Evolutionary conservation across 352 stramenopile species (phyloP).

Genomic region (Phytopythium cucurbitacearum): DNA sequence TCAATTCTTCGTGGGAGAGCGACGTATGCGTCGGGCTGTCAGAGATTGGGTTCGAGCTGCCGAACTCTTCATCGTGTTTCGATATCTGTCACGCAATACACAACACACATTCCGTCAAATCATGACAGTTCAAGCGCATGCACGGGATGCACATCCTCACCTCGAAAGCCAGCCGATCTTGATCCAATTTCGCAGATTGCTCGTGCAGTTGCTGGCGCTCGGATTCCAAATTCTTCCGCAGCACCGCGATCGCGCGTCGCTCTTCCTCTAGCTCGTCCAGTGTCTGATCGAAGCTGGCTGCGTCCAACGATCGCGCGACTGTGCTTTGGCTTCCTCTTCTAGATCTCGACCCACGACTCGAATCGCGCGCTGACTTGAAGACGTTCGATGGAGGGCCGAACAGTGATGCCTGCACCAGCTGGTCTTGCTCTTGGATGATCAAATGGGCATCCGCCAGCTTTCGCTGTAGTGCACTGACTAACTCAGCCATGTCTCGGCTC

Average conservation of each 20-base stretch:
- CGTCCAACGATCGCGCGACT: neutral
- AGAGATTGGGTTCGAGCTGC: neutral
- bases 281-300: neutral
- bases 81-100: constrained; percentile 22
- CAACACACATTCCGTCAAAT: constrained; percentile 1
- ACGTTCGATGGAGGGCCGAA: neutral
- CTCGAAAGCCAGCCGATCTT: constrained; percentile 60
- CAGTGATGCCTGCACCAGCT: constrained; percentile 64
- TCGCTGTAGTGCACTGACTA: constrained; percentile 34
- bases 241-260: constrained; percentile 22
- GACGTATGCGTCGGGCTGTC: constrained; percentile 6
- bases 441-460: constrained; percentile 62
- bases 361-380: neutral
- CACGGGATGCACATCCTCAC: constrained; percentile 23
- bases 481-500: constrained; percentile 37
- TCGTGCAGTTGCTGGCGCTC: constrained; percentile 41
- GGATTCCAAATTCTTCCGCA: constrained; percentile 33
- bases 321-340: neutral
- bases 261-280: constrained; percentile 34
- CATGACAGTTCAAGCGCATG: neutral
- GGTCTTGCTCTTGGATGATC: constrained; percentile 67
- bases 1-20: constrained; percentile 5
- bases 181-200: constrained; percentile 51
- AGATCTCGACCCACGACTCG: neutral
- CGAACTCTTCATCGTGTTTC: constrained; percentile 34